Base-by-base conservation (phyloP, 805 yeast genomes). In the Saccharomyces kudriavzevii region DNA sequence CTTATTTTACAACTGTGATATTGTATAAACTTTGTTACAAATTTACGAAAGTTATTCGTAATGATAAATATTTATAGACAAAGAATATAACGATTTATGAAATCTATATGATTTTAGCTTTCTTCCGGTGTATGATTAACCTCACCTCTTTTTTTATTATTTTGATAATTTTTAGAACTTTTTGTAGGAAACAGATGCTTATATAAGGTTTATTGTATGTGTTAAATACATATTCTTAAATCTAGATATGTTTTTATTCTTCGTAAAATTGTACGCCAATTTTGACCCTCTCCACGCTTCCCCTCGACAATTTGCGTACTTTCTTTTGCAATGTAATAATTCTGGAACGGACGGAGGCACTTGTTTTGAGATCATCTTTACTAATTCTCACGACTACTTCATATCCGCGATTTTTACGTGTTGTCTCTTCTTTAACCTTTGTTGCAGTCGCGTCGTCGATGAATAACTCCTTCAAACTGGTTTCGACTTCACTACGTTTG, bases 311-410 rank as follows among this genome's bases (percentile, higher is more conserved):
- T 62, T 81, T 81, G 63, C 82, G 79, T 48, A 83, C 74, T 60
- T 81, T 80, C 68, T 81, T 81, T 60, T 83, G 87, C 49, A 83
- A 66, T 0, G 80, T 76, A 47, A 78, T 74, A 48, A 84, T 81
- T 70, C 85, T 77, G 48, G 79, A 76, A 57, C 82, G 74, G 13
- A 81, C 84, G 60, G 81, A 75, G 27, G 81, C 82, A 64, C 83
- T 78, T 43, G 83, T 79, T 66, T 81, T 81, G 52, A 81, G 69
- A 56, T 79, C 84, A 56, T 77, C 77, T 57, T 78, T 80, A 45
- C 79, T 74, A 3, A 80, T 70, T 50, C 71, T 70, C 2, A 76
- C 77, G 47, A 73, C 64, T 4, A 72, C 74, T 51, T 73, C 76
- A 51, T 70, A 72, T 49, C 68, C 70, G 4, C 70, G 63, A 55